These are phyloP conservation scores for Clavispora fructus DNA, from an alignment of 805 yeast genomes.

Conservation along the genomic window DNA sequence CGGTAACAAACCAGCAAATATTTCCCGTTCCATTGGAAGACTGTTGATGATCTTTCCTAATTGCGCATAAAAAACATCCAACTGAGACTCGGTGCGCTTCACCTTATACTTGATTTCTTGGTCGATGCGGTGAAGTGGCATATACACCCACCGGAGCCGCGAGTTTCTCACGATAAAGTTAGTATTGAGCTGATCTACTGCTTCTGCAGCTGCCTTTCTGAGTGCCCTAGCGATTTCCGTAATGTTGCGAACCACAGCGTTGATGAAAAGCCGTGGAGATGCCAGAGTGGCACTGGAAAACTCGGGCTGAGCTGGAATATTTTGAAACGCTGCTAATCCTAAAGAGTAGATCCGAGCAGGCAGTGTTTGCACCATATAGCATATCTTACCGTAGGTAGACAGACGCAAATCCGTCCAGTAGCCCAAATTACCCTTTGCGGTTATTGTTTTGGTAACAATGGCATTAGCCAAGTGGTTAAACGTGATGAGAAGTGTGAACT, in stretches of 20 bases:
- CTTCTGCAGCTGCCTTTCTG: constrained; percentile 1
- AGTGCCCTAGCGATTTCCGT: not conserved
- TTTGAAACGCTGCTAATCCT: not conserved
- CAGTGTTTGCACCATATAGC: constrained; percentile 30
- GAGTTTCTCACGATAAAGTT: constrained; percentile 11
- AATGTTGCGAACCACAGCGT: not conserved
- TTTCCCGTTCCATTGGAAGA: constrained; percentile 6
- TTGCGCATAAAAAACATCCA: constrained; percentile 18
- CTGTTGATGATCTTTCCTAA: constrained; percentile 23
- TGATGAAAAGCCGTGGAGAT: not conserved
- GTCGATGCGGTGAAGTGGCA: constrained; percentile 20
- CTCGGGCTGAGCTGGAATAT: not conserved
- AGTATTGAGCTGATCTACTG: constrained; percentile 6
- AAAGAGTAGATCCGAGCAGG: constrained; percentile 21
- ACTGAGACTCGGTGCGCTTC: constrained; percentile 14
- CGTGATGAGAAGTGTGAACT: constrained; percentile 20
- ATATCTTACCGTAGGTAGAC: constrained; percentile 20
- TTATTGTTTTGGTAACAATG: constrained; percentile 29
- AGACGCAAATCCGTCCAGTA: constrained; percentile 31
- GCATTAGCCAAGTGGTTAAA: constrained; percentile 26
- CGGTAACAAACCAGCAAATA: constrained; percentile 4
- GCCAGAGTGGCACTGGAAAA: not conserved
- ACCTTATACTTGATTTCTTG: constrained; percentile 23
- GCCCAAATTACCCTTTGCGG: constrained; percentile 25
- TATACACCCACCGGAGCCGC: constrained; percentile 7